Conservation (phyloP, 2,329 filamentous ascomycete species). For the Beauveria bassiana region DNA sequence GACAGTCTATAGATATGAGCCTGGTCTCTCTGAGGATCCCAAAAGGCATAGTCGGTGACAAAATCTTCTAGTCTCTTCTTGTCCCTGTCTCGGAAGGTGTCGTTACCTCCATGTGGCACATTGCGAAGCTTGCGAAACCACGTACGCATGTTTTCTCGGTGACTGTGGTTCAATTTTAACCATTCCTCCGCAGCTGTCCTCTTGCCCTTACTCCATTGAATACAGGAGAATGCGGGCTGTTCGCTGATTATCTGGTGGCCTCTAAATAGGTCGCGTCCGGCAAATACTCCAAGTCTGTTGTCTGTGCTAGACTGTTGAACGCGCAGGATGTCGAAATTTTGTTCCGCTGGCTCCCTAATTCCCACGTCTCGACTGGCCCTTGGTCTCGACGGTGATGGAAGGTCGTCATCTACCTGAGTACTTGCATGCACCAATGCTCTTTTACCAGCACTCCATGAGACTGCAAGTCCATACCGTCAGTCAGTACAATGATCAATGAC, state of each 20-base stretch:
- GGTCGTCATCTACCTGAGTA: background rate
- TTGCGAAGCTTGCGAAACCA: slow-evolving; percentile 13
- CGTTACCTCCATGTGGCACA: slow-evolving; percentile 1
- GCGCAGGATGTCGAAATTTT: slow-evolving; percentile 13
- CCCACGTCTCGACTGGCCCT: background rate
- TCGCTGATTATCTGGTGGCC: slow-evolving; percentile 16
- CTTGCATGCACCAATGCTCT: background rate
- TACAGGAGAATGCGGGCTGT: slow-evolving; percentile 15
- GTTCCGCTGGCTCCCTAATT: background rate
- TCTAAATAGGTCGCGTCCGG: slow-evolving; percentile 5
- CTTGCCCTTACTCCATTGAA: slow-evolving; percentile 7
- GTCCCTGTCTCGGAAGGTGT: background rate
- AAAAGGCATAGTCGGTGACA: slow-evolving; percentile 20
- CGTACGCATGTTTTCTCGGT: background rate
- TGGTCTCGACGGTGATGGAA: background rate
- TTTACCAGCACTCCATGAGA: background rate
- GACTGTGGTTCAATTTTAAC: slow-evolving; percentile 4
- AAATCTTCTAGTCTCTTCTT: slow-evolving; percentile 16
- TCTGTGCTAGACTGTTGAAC: slow-evolving; percentile 8
- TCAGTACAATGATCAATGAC: background rate
- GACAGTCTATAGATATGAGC: slow-evolving; percentile 17
- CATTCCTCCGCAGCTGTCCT: slow-evolving; percentile 13
- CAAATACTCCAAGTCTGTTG: slow-evolving; percentile 18
- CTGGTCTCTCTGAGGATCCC: slow-evolving; percentile 3
- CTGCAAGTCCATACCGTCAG: background rate